Evolutionary conservation across 2,329 filamentous ascomycete species (phyloP), one percentile per base, ranked within the genome.

Genomic region (Ilyonectria robusta): DNA sequence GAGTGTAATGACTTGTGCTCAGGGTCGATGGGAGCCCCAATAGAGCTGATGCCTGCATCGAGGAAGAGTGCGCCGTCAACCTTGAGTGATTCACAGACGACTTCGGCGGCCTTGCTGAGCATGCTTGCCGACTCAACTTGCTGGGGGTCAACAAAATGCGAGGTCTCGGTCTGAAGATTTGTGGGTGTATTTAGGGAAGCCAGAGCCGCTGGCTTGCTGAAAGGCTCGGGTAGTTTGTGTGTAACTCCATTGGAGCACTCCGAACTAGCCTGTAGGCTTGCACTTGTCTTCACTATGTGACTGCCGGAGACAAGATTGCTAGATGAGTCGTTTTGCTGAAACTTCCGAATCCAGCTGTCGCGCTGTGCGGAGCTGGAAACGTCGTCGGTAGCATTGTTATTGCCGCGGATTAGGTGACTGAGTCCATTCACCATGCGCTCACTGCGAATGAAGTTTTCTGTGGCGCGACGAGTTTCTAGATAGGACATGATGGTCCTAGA

Each of bases 31-130:
- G 17, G 31, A 40, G 10, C 11, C 35, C 35, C 35, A 40, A 40
- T 40, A n/a, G 31, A 19, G 17, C 51, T 54, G 8, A 35, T 13
- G 10, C 29, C 51, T n/a, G 51, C 51, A 15, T 54, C 51, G 8
- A 54, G 33, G 40, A 54, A 54, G 33, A 54, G 10, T 21, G 51
- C 31, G 1, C 51, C 51, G 8, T 54, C 51, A 35, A 54, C 51
- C 21, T 37, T 54, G 7, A 54, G 33, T 21, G 51, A n/a, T 11
- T 19, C 51, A 21, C 51, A 54, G 8, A 54, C 51, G 19, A 54
- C 11, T 10, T 54, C 31, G n/a, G 51, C 51, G 31, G 51, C 51
- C 51, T 54, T 54, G 51, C 51, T 54, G 51, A 54, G 51, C 51
- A 54, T 37, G 13, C 17, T 54, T 31, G 51, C 51, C 19, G 19